Percentiles rank a stretch among this genome's conserved stretches.
phyloP scores from a whole-genome alignment of 2,329 filamentous ascomycete genomes.

The Penicillium sclerotiorum region DNA sequence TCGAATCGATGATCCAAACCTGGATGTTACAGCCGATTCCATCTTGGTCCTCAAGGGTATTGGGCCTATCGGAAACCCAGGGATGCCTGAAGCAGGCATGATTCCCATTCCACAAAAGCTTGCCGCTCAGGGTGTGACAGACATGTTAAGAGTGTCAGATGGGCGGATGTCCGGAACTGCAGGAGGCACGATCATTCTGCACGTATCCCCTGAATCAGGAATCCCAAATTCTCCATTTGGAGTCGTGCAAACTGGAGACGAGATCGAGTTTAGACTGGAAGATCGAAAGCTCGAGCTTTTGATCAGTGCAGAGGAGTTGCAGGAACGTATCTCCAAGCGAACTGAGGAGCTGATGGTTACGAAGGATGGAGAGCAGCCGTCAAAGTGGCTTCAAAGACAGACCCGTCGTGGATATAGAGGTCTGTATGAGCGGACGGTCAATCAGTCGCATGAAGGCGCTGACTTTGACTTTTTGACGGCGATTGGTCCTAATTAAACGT shows the following conservation, averaged over 20 bases:
- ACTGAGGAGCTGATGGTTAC: not conserved
- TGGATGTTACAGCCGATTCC: slow-evolving; percentile 42
- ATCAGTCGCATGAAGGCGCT: not conserved
- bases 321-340: not conserved
- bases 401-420: not conserved
- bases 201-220: not conserved
- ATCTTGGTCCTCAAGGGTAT: slow-evolving; percentile 48
- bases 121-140: slow-evolving; percentile 44
- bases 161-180: not conserved
- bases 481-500: not conserved
- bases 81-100: slow-evolving; percentile 52
- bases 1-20: slow-evolving; percentile 40
- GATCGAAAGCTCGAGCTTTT: not conserved
- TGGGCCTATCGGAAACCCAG: slow-evolving; percentile 49
- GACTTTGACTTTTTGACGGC: not conserved
- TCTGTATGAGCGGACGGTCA: not conserved
- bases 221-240: not conserved
- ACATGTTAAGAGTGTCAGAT: slow-evolving; percentile 48
- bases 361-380: not conserved
- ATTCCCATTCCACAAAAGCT: slow-evolving; percentile 52
- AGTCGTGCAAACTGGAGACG: not conserved
- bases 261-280: not conserved
- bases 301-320: not conserved
- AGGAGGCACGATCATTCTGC: not conserved
- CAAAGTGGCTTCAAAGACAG: not conserved